phyloP scores from a whole-genome alignment of 2,329 filamentous ascomycete genomes.

The Fusarium chaquense region DNA sequence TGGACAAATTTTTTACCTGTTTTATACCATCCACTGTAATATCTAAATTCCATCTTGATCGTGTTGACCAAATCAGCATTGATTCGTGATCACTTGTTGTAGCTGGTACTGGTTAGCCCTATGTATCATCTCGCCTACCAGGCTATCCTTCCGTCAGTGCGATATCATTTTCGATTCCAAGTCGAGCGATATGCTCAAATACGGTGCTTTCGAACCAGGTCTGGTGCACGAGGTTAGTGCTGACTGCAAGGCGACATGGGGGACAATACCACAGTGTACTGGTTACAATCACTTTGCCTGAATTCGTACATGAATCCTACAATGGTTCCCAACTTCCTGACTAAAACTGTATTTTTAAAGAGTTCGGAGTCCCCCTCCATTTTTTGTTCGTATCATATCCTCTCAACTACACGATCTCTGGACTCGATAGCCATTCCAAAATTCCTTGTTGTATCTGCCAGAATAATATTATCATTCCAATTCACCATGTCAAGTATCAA shows the following conservation, averaged over 20 bases:
- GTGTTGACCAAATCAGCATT: no score
- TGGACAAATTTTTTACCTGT: accelerated
- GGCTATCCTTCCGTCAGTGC: no score
- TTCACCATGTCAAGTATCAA: background rate
- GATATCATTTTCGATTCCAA: background rate
- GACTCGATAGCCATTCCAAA: background rate
- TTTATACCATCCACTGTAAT: background rate
- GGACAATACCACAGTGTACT: background rate
- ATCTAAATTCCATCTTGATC: background rate
- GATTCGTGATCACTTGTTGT: background rate
- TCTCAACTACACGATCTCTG: background rate
- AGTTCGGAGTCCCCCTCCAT: no score
- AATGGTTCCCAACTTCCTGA: no score
- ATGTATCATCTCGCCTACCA: no score
- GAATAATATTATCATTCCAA: background rate
- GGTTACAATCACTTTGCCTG: background rate
- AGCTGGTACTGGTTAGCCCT: background rate
- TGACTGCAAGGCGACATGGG: background rate
- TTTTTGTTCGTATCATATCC: background rate
- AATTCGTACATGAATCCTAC: background rate
- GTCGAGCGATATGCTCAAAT: no score
- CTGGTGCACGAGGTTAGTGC: background rate
- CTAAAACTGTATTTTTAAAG: no score
- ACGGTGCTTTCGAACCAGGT: background rate
- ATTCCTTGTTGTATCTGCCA: background rate